Conservation (phyloP, 768 basidiomycete species). For the Boletellus ananas region DNA sequence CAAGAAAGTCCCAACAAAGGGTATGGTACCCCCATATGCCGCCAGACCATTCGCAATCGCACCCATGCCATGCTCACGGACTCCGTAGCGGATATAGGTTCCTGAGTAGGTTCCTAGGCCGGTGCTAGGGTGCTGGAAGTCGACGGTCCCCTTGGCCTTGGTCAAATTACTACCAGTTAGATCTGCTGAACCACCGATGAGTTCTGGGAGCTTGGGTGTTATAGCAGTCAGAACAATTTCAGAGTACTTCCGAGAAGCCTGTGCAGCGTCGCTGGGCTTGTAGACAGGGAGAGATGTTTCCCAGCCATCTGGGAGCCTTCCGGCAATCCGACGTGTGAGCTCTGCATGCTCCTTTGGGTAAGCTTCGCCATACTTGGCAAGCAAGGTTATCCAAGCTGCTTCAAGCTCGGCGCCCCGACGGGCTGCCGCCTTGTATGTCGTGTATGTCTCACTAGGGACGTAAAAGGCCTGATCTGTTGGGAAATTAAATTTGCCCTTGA, state of each 20-base stretch:
- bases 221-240: conserved; percentile 83
- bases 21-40: conserved; percentile 90
- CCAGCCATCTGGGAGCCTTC: conserved; percentile 82
- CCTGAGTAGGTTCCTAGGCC: conserved; percentile 81
- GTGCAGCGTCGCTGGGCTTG: conserved; percentile 76
- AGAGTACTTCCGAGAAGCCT: conserved; percentile 89
- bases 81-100: conserved; percentile 93
- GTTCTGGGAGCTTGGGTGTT: conserved; percentile 73
- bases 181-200: conserved; percentile 87
- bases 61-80: conserved; percentile 96
- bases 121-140: conserved; percentile 90
- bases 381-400: conserved; percentile 66
- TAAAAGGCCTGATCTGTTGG: conserved; percentile 73
- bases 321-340: conserved; percentile 78
- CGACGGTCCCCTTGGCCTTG: conserved; percentile 75
- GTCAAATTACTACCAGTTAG: conserved; percentile 92
- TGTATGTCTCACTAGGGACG: conserved; percentile 70
- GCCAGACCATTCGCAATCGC: conserved; percentile 89
- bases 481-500: conserved; percentile 86
- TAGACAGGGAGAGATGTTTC: conserved; percentile 82
- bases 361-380: conserved; percentile 66
- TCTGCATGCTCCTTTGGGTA: conserved; percentile 85
- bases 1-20: conserved; percentile 90
- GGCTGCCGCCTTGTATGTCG: conserved; percentile 61
- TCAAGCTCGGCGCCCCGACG: conserved; percentile 73